These are phyloP conservation scores for Phlyctochytrium planicorne DNA, from an alignment of 192 early-diverging fungal species.

Conservation along the genomic window DNA sequence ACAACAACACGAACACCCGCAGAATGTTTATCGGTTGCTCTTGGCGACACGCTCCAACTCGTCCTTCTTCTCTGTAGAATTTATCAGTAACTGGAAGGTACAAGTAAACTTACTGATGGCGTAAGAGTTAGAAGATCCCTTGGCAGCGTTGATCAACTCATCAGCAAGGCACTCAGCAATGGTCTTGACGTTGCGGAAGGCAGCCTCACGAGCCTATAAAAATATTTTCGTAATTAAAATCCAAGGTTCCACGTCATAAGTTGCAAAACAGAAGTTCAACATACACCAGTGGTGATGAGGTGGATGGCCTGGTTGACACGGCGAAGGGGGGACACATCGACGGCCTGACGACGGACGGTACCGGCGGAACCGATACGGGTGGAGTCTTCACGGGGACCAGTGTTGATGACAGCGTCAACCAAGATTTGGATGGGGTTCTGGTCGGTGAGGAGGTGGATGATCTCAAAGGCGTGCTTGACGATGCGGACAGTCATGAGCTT, in stretches of 20 bases:
- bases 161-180: slow-evolving; percentile 99
- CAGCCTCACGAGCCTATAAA: slow-evolving; percentile 86
- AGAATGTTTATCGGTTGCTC: slow-evolving; percentile 37
- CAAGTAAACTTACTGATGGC: slow-evolving; percentile 69
- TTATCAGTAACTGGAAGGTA: slow-evolving; percentile 1
- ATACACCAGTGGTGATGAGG: slow-evolving; percentile 89
- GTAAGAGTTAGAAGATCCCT: slow-evolving; percentile 99
- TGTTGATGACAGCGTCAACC: slow-evolving; percentile 99
- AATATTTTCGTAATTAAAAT: slow-evolving; percentile 10
- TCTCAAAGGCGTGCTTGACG: slow-evolving; percentile 99
- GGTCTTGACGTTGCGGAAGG: slow-evolving; percentile 99
- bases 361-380: slow-evolving; percentile 97
- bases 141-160: slow-evolving; percentile 95
- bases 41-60: slow-evolving; percentile 92
- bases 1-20: no score
- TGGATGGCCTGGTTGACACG: slow-evolving; percentile 95
- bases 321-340: slow-evolving; percentile 98
- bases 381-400: slow-evolving; percentile 97
- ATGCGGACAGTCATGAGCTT: slow-evolving; percentile 99
- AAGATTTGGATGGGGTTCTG: slow-evolving; percentile 97
- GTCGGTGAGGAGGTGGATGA: slow-evolving; percentile 97
- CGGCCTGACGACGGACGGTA: slow-evolving; percentile 98
- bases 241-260: not conserved
- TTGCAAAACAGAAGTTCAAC: slow-evolving; percentile 29
- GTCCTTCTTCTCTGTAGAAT: slow-evolving; percentile 95